Evolutionary conservation across 306 rosid genomes (phyloP), one percentile per base, ranked within the genome.

Genomic region (Lathyrus tuberosus): DNA sequence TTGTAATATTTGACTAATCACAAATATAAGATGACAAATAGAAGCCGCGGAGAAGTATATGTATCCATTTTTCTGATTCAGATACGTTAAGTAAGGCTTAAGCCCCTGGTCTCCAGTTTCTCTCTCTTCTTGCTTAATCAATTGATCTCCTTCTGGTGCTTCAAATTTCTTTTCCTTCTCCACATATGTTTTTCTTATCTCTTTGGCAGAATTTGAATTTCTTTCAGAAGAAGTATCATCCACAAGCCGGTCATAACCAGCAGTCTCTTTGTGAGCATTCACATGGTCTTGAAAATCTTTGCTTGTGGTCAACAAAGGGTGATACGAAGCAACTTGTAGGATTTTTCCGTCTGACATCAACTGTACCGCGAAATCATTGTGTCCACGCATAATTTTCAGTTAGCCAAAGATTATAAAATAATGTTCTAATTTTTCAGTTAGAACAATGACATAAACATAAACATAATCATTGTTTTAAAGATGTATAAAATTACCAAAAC

Each of bases 221-320:
- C 28, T 81, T 38, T 69, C 67, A 15, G 80, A 46, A 57, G 81
- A 58, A 76, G 83, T 68, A 41, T 77, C 80, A 63, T 82, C 84
- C 13, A 67, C 72, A 54, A 65, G 85, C 85, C 89, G 72, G 63
- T 84, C 84, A 13, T 90, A 73, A 67, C 98, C 97, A 28, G 97
- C 96, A 22, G 97, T 93, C 75, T 93, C 97, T 76, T 90, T 93
- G 82, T 93, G 98, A 43, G 98, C 98, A 67, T 88, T 84, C 72
- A 93, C 98, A 65, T 90, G 97, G 37, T 86, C 84, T 78, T 85
- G 87, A 81, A 93, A 93, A 57, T 86, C 90, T 73, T 76, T 62
- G 84, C 97, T 88, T 24, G 86, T 67, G 54, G 69, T 78, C 68
- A 94, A 66, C 58, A 94, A 40, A 24, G 83, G 65, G 13, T 90